Evolutionary conservation across 345 rosid genomes (phyloP).

Genomic region (Raphanus sativus): DNA sequence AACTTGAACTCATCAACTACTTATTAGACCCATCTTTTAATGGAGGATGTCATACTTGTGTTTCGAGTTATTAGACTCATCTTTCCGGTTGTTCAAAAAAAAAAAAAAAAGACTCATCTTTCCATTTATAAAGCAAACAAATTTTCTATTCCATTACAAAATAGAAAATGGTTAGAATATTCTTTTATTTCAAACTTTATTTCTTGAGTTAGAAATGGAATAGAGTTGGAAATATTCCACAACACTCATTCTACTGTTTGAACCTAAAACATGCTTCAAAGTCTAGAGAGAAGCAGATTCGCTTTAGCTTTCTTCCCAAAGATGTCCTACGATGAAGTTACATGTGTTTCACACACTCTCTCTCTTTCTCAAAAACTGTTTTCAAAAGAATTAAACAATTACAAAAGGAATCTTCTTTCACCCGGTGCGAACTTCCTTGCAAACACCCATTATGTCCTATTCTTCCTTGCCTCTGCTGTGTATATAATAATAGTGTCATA

Average conservation of each 20-base stretch:
- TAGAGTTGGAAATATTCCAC: neutral
- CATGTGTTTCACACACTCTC: neutral
- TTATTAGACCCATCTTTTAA: too few relatives aligned
- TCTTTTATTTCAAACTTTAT: neutral
- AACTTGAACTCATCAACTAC: too few relatives aligned
- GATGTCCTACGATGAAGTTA: constrained; percentile 1
- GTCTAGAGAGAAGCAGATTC: constrained; percentile 16
- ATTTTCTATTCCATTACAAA: neutral
- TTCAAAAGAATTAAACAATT: constrained; percentile 33
- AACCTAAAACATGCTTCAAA: constrained; percentile 29
- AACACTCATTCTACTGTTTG: neutral
- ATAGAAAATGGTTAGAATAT: neutral
- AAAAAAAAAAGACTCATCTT: too few relatives aligned
- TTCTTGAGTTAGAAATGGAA: neutral
- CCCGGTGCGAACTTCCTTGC: constrained; percentile 4
- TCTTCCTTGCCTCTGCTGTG: constrained; percentile 27
- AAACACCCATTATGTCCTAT: constrained; percentile 23
- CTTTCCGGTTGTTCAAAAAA: too few relatives aligned
- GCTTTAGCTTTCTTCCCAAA: constrained; percentile 13
- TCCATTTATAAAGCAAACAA: neutral
- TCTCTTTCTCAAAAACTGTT: constrained; percentile 12
- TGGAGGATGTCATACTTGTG: neutral
- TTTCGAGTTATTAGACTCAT: neutral
- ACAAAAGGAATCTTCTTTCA: constrained; percentile 3
- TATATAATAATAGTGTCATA: neutral